Base-by-base conservation (phyloP, 352 stramenopile species). In the Phytopythium helicoides region DNA sequence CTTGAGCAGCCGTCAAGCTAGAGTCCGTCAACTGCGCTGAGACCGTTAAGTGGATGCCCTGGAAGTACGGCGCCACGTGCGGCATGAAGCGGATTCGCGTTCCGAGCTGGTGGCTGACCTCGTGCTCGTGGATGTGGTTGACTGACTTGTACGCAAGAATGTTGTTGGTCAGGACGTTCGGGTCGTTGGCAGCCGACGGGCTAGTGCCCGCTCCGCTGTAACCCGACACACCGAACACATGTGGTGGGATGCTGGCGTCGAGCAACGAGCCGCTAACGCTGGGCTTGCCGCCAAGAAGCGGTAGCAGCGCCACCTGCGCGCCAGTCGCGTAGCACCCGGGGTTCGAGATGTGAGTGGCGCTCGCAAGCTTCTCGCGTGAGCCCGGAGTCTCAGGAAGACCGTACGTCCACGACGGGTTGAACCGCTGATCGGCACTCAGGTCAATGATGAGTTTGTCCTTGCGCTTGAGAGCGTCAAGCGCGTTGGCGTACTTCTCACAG, bases 31-130 rank as follows among this genome's bases (percentile, higher is more conserved):
- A 70, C 55, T 94, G 77, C 34, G 84, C 72, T 16, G 81, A 91
- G 45, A 95, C 64, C n/a, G 86, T 96, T 26, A 97, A 69, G 59
- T 97, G 88, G 59, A 98, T 98, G 50, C 92, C 92, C 52, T 97
- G 89, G 71, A 97, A 97, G 68, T 93, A 97, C 47, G 89, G 76
- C 39, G 92, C 92, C 10, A 98, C 86, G 64, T 97, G 91, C 31
- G 92, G 91, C 74, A 96, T 98, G 74, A 98, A 97, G 26, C 90
- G 89, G 48, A 98, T 73, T 0, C 71, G 54, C 37, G 80, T 91
- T 40, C 75, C 74, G 16, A 95, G 59, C 50, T 96, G 87, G 62
- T 89, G 74, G 64, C 77, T 90, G 56, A 94, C 68, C 58, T 96
- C 87, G 50, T 77, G 54, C 62, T 96, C 87, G 62, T 96, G 87